These are phyloP conservation scores for Triticum urartu DNA, from an alignment of 176 grass and related monocot species.

Conservation along the genomic window DNA sequence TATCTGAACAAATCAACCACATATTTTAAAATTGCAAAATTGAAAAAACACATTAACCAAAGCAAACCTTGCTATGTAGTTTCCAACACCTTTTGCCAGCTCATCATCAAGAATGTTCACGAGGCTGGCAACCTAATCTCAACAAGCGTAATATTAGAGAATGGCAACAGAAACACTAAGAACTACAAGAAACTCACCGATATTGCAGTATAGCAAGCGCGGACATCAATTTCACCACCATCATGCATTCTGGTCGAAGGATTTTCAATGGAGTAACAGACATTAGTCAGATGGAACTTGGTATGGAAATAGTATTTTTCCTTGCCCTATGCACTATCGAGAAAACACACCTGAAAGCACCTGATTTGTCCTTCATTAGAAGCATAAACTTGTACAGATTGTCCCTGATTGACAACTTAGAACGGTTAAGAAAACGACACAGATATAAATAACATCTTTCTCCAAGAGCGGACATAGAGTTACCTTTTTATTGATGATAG, in stretches of 20 bases:
- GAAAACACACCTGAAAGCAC: slow-evolving; percentile 72
- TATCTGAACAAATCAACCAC: neutral
- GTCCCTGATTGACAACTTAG: slow-evolving; percentile 52
- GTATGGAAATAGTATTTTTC: neutral
- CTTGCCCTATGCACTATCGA: neutral
- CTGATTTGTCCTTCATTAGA: slow-evolving; percentile 83
- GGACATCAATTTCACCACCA: slow-evolving; percentile 88
- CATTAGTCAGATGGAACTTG: slow-evolving; percentile 14
- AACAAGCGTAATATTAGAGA: slow-evolving; percentile 38
- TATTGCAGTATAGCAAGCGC: slow-evolving; percentile 85
- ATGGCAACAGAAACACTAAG: slow-evolving; percentile 11
- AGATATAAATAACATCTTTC: slow-evolving; percentile 9
- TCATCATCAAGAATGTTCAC: slow-evolving; percentile 82
- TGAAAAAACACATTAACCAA: neutral
- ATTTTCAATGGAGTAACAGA: slow-evolving; percentile 13
- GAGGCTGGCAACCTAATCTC: slow-evolving; percentile 78
- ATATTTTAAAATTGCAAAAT: slow-evolving; percentile 19
- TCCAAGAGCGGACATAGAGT: slow-evolving; percentile 9
- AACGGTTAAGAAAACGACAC: slow-evolving; percentile 29
- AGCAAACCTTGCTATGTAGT: slow-evolving; percentile 76
- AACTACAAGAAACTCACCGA: slow-evolving; percentile 52
- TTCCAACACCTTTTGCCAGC: slow-evolving; percentile 65
- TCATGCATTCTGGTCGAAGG: slow-evolving; percentile 76
- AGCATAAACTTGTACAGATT: slow-evolving; percentile 73
- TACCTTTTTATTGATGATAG: slow-evolving; percentile 93